Conservation (phyloP, 2,329 filamentous ascomycete species). For the Arthrocladium fulminans region DNA sequence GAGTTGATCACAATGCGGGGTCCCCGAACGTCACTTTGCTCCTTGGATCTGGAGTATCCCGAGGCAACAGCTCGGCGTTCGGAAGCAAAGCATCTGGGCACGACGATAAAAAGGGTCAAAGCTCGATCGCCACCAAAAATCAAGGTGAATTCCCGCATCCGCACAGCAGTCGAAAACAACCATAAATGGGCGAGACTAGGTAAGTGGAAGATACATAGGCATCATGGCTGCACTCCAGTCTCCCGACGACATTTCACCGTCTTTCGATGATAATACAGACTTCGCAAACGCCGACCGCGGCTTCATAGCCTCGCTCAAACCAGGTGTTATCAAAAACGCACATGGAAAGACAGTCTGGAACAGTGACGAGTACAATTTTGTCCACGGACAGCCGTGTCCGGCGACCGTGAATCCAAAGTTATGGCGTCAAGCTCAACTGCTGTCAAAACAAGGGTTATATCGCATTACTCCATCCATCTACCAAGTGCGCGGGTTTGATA, state of each 20-base stretch:
- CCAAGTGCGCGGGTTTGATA: slow-evolving; percentile 34
- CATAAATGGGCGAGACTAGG: too few species aligned
- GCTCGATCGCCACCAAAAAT: too few species aligned
- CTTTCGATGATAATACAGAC: background rate
- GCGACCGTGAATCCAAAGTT: slow-evolving; percentile 27
- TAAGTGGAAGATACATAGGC: too few species aligned
- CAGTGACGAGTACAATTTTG: slow-evolving; percentile 27
- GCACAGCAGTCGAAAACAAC: too few species aligned
- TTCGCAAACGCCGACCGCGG: slow-evolving; percentile 17
- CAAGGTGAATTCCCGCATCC: too few species aligned
- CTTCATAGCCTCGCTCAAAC: slow-evolving; percentile 19
- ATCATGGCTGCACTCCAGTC: too few species aligned
- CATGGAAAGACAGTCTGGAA: slow-evolving; percentile 29
- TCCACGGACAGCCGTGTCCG: slow-evolving; percentile 19
- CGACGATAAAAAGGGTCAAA: too few species aligned
- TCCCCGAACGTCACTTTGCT: too few species aligned
- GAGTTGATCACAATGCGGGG: too few species aligned
- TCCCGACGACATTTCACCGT: slow-evolving; percentile 34
- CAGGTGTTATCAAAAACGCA: slow-evolving; percentile 18
- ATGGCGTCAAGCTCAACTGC: slow-evolving; percentile 31
- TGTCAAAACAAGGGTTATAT: slow-evolving; percentile 29
- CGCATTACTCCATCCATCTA: slow-evolving; percentile 31
- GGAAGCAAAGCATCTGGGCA: too few species aligned
- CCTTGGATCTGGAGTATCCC: too few species aligned
- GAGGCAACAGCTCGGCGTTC: too few species aligned